A percentile compares a stretch with the other conserved stretches of the same genome.
phyloP scores from a whole-genome alignment of 768 basidiomycete species.

The Russula dissimulans region DNA sequence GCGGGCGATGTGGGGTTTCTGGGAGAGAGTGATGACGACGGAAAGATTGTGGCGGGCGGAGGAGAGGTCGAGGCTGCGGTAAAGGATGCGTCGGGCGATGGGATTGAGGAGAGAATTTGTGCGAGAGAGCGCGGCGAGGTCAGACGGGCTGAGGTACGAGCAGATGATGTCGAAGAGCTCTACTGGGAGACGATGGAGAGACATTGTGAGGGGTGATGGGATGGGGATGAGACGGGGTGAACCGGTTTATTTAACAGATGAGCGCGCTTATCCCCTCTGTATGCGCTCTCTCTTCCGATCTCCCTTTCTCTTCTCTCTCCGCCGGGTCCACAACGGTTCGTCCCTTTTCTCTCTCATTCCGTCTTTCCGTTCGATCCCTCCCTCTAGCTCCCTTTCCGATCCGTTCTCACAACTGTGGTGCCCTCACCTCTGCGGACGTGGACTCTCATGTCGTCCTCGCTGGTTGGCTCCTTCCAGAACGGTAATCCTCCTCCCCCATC shows the following conservation, averaged over 20 bases:
- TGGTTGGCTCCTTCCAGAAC: slow-evolving; percentile 76
- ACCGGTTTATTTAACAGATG: not conserved
- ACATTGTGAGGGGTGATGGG: slow-evolving; percentile 29
- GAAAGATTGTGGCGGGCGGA: slow-evolving; percentile 36
- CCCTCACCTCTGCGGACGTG: slow-evolving; percentile 18
- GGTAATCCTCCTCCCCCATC: slow-evolving; percentile 41
- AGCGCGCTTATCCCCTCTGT: not conserved
- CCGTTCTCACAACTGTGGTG: slow-evolving; percentile 24
- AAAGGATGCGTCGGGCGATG: slow-evolving; percentile 54
- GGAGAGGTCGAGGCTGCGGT: slow-evolving; percentile 45
- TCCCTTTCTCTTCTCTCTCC: not conserved
- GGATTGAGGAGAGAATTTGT: slow-evolving; percentile 35
- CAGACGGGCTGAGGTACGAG: slow-evolving; percentile 21
- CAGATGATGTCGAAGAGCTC: slow-evolving; percentile 55
- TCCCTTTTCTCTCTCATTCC: not conserved
- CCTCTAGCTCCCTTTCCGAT: slow-evolving; percentile 22
- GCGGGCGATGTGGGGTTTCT: slow-evolving; percentile 45
- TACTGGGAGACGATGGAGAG: slow-evolving; percentile 40
- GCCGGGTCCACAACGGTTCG: not conserved
- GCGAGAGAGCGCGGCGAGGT: slow-evolving; percentile 44
- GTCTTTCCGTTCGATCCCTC: slow-evolving; percentile 1
- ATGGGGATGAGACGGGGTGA: not conserved
- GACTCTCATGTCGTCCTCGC: slow-evolving; percentile 49
- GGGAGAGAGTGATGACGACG: slow-evolving; percentile 48
- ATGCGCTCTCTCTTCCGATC: not conserved